Base-by-base conservation (phyloP, 2,329 filamentous ascomycete genomes). In the Aspergillus glaucus region DNA sequence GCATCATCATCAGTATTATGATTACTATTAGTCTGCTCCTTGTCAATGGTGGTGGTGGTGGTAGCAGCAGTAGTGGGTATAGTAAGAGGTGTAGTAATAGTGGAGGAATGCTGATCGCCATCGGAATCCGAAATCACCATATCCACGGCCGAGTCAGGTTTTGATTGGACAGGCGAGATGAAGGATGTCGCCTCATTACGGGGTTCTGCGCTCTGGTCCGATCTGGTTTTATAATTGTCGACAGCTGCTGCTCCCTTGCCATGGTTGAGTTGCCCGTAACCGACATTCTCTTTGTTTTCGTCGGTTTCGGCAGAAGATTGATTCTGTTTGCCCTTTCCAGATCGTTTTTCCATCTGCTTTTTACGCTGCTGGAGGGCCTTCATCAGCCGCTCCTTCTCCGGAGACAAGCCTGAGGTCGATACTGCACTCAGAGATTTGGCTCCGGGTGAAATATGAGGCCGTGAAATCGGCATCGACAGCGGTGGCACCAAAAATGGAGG, bases 291-390 rank as follows among this genome's bases (percentile, higher is more conserved):
- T 52, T 62, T 56, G 46, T 62, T 53, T 32, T 61, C 56, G 17
- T 44, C 43, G 41, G 46, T 9, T 19, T 55, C 53, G 49, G 39
- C 43, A 37, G 47, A 41, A 17, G 50, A 48, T 21, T 60, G 53
- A 48, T 59, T 63, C 44, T 58, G 62, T 48, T 63, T 64, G 17
- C 53, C 58, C 46, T 64, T 54, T 40, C 59, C 57, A 8, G 64
- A 66, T 30, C 64, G 63, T 50, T 65, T 68, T 34, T 63, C 66
- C 64, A 85, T 83, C 67, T 89, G 90, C 70, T 87, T 89, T 69
- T 94, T 93, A 46, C 92, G 81, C 57, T 96, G 70, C 68, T 96
- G 87, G 72, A 96, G 79, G 6, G 93, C 93, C 72, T 94, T 96
- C 88, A 95, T 91, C 54, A 98, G 75, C 47, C 93, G 80, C 52